Base-by-base conservation (phyloP, 2,329 filamentous ascomycete genomes). In the Neonectria magnoliae region DNA sequence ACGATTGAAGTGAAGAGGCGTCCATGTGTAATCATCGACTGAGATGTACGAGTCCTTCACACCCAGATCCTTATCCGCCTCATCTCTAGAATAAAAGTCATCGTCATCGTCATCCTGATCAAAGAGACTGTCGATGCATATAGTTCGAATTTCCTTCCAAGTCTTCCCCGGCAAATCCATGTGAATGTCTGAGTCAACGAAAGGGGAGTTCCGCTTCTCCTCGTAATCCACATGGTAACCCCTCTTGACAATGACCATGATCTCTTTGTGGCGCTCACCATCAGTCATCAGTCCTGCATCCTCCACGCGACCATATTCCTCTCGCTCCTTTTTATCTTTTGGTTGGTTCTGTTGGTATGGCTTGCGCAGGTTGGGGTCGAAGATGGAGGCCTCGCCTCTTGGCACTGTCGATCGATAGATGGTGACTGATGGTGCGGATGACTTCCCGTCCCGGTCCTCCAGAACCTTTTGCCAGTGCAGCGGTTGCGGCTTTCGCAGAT, bases 401-500 rank as follows among this genome's bases (percentile, higher is more conserved):
- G 62, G 2, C 8, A 36, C 11, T 55, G 42, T 48, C 4, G 62
- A 56, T 11, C 57, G 57, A 41, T 63, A 68, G n/a, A 68, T 62
- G 7, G 22, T 13, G 22, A 68, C 53, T 6, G 60, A 65, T 18
- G 66, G 58, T 36, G 20, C 25, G 5, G 57, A 57, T 20, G 16
- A 2, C 10, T 22, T 22, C 22, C 59, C 59, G 45, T 66, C 64
- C 27, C 59, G 36, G 1, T 22, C 42, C 18, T 59, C 51, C 36
- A 66, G 14, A 29, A 60, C 33, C 13, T 36, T 25, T 29, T 56
- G 25, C 59, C 59, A 62, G 33, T 59, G 42, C 13, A 44, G 10
- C 44, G 66, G 66, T 29, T 68, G 62, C 6, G 66, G 60, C 22
- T 50, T 54, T 27, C 63, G 62, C n/a, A 20, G 42, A 41, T 59